Evolutionary conservation across 768 basidiomycete genomes (phyloP).

Genomic region (Collybia nuda): DNA sequence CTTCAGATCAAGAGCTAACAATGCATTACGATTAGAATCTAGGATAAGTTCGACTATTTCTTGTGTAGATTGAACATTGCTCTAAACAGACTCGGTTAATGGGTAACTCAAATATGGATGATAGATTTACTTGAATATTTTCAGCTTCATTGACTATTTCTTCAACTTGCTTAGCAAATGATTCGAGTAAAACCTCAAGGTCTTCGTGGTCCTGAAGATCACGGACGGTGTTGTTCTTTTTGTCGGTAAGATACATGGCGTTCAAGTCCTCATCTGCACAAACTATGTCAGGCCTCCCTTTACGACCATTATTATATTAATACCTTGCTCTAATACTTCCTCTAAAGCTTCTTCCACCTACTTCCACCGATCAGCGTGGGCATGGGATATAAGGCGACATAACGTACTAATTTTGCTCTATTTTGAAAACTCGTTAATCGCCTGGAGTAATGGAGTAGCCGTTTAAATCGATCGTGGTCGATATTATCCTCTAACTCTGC

Average conservation of each 20-base stretch:
- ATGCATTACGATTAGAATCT: conserved; percentile 91
- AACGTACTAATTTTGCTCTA: conserved; percentile 74
- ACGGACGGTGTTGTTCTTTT: conserved; percentile 62
- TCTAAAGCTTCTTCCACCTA: conserved; percentile 90
- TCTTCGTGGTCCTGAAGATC: conserved; percentile 85
- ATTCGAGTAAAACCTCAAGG: conserved; percentile 89
- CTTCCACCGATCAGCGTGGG: neutral
- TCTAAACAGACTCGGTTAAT: conserved; percentile 39
- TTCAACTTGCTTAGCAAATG: conserved; percentile 94
- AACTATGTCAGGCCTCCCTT: conserved; percentile 2
- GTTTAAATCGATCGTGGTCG: conserved; percentile 91
- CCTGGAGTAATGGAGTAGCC: conserved; percentile 89
- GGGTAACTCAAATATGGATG: neutral
- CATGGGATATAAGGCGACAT: neutral
- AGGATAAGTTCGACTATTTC: conserved; percentile 97
- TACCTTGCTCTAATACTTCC: conserved; percentile 89
- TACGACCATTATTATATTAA: neutral
- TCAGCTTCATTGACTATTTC: conserved; percentile 94
- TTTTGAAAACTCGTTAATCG: conserved; percentile 88
- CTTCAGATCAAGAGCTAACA: conserved; percentile 90
- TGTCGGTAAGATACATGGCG: conserved; percentile 94
- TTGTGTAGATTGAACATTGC: conserved; percentile 95
- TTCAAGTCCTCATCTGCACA: conserved; percentile 87
- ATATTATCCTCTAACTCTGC: conserved; percentile 95
- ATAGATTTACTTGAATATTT: conserved; percentile 65